Percentiles rank a stretch among this genome's conserved stretches.
These are phyloP conservation scores for Mychonastes homosphaera DNA, from an alignment of 139 green algal species.

Conservation along the genomic window DNA sequence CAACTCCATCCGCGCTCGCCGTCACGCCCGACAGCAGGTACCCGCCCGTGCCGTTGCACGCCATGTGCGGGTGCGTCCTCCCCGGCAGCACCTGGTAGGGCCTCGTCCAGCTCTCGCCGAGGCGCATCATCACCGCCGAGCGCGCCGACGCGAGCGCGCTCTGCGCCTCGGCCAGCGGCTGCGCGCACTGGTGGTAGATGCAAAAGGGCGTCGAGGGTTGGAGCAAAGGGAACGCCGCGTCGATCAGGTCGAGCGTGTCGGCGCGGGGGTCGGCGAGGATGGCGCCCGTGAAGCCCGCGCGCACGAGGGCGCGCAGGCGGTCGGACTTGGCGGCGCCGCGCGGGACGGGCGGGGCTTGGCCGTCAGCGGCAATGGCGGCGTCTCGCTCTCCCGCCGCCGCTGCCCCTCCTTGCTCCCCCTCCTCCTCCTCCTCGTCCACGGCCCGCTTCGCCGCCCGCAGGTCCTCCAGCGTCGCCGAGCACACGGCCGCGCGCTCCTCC, in stretches of 20 bases:
- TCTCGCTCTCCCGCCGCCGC: not conserved
- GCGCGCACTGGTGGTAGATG: slow-evolving; percentile 41
- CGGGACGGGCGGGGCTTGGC: not conserved
- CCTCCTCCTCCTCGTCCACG: not conserved
- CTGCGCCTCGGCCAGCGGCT: slow-evolving; percentile 60
- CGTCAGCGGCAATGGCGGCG: not conserved
- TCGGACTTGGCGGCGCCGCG: not conserved
- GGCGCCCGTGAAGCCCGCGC: slow-evolving; percentile 46
- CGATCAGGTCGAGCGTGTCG: slow-evolving; percentile 34
- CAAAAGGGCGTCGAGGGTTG: slow-evolving; percentile 57
- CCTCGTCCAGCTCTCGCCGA: slow-evolving; percentile 65
- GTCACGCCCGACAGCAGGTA: slow-evolving; percentile 66
- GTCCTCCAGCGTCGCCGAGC: slow-evolving; percentile 22
- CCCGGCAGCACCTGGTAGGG: slow-evolving; percentile 65
- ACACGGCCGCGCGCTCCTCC: slow-evolving; percentile 17
- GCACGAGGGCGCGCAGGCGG: not conserved
- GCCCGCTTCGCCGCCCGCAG: slow-evolving; percentile 19
- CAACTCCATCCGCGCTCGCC: too few relatives aligned
- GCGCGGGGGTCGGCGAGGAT: slow-evolving; percentile 47
- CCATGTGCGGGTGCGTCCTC: slow-evolving; percentile 74
- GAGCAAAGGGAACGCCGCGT: slow-evolving; percentile 54
- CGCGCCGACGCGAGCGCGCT: slow-evolving; percentile 12
- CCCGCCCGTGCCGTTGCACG: slow-evolving; percentile 57
- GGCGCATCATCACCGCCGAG: slow-evolving; percentile 39
- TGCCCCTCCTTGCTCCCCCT: not conserved